These are phyloP conservation scores for Wallacemonas sp. DNA, from an alignment of 208 protist genomes.

Conservation along the genomic window DNA sequence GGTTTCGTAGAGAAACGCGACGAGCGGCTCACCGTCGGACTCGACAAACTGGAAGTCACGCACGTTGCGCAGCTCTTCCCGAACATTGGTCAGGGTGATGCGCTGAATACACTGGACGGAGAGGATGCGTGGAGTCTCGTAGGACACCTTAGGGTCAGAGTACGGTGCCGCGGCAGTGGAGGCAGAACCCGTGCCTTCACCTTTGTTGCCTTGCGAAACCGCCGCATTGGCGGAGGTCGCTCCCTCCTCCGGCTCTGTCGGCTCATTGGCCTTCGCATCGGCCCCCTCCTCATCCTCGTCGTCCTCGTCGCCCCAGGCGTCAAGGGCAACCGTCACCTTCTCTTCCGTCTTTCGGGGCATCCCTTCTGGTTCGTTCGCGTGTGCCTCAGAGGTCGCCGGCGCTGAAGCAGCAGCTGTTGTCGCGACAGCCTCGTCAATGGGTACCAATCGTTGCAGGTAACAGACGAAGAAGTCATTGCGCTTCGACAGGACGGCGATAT, in stretches of 20 bases:
- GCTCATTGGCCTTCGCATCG: not conserved
- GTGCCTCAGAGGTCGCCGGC: too few species aligned
- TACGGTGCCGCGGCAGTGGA: not conserved
- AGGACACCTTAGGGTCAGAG: not conserved
- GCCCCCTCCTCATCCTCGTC: slow-evolving; percentile 29
- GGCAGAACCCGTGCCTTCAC: not conserved
- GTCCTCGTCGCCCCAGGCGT: slow-evolving; percentile 85
- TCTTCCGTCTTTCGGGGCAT: slow-evolving; percentile 1
- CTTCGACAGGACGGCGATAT: slow-evolving; percentile 64
- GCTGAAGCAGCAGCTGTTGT: not conserved
- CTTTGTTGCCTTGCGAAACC: not conserved
- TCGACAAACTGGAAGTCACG: slow-evolving; percentile 88
- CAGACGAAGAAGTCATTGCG: slow-evolving; percentile 72
- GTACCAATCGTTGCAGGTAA: slow-evolving; percentile 30
- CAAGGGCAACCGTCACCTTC: slow-evolving; percentile 33
- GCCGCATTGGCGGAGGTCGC: too few species aligned
- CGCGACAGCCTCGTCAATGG: slow-evolving; percentile 12
- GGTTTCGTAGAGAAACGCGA: slow-evolving; percentile 78
- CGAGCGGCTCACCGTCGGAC: slow-evolving; percentile 65
- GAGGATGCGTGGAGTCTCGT: not conserved
- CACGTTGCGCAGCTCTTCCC: slow-evolving; percentile 64
- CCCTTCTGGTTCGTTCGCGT: too few species aligned
- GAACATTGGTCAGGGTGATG: slow-evolving; percentile 35
- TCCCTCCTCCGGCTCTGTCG: too few species aligned
- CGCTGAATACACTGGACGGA: slow-evolving; percentile 8